These are phyloP conservation scores for Sonneratia caseolaris DNA, from an alignment of 345 rosid species.

Conservation along the genomic window DNA sequence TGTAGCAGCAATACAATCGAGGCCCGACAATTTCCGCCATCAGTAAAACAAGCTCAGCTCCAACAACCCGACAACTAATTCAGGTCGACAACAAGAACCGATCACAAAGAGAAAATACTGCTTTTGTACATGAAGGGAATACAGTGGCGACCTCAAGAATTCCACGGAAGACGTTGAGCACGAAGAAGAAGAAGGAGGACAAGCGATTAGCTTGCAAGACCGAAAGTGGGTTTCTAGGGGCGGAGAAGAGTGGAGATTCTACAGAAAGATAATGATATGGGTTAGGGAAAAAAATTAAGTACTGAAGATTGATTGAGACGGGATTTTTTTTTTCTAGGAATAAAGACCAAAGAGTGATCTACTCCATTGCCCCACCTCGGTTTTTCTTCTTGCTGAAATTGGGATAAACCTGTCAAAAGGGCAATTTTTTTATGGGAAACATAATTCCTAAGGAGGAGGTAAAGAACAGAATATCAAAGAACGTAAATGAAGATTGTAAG, in stretches of 20 bases:
- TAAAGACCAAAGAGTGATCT: neutral
- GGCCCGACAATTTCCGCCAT: conserved; percentile 76
- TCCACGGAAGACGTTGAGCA: neutral
- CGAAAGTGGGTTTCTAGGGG: neutral
- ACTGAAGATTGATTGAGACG: neutral
- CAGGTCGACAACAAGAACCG: neutral
- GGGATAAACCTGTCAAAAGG: neutral
- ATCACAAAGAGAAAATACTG: neutral
- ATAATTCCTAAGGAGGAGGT: no score
- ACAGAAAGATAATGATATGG: neutral
- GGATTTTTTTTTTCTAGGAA: neutral
- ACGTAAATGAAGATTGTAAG: neutral
- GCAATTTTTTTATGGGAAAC: no score
- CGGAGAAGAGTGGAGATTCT: neutral
- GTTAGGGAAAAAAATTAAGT: neutral
- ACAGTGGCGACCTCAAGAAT: neutral
- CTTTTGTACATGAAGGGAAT: no score
- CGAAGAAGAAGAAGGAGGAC: neutral
- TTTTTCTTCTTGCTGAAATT: neutral
- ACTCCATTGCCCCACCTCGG: neutral
- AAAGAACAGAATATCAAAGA: no score
- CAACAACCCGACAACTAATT: neutral
- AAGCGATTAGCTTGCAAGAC: conserved; percentile 4
- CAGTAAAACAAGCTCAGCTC: conserved; percentile 9
- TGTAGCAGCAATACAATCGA: conserved; percentile 73